These are phyloP conservation scores for Elaeis guineensis DNA, from an alignment of 176 grass and related monocot genomes.

Conservation along the genomic window DNA sequence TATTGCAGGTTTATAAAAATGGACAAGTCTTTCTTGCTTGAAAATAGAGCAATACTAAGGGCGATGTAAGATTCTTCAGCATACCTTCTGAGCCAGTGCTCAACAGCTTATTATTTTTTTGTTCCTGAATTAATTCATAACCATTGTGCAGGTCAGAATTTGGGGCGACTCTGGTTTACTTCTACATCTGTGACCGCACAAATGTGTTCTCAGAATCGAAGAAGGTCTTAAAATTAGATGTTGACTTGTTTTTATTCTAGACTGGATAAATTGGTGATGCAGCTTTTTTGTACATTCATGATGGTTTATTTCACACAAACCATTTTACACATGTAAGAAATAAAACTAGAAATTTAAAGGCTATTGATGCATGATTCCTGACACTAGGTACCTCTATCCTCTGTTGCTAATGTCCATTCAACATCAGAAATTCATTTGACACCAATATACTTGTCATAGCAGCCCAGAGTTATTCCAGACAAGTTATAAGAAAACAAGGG, in stretches of 20 bases:
- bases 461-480: too few species aligned
- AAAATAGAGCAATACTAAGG: conserved; percentile 52
- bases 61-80: conserved; percentile 45
- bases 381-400: too few species aligned
- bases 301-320: too few species aligned
- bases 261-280: neutral
- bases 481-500: too few species aligned
- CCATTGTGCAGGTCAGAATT: conserved; percentile 48
- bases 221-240: conserved; percentile 32
- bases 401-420: too few species aligned
- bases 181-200: conserved; percentile 76
- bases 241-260: neutral
- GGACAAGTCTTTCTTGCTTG: conserved; percentile 70
- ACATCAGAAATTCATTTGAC: too few species aligned
- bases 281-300: neutral
- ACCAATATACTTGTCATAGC: too few species aligned
- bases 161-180: conserved; percentile 57
- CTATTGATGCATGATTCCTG: too few species aligned
- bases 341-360: too few species aligned
- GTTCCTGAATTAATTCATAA: conserved; percentile 3
- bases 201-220: conserved; percentile 61
- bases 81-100: neutral
- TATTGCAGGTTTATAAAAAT: conserved; percentile 56
- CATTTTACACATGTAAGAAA: too few species aligned
- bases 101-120: neutral